These are phyloP conservation scores for Aspergillus leporis DNA, from an alignment of 495 filamentous ascomycete species.

Conservation along the genomic window DNA sequence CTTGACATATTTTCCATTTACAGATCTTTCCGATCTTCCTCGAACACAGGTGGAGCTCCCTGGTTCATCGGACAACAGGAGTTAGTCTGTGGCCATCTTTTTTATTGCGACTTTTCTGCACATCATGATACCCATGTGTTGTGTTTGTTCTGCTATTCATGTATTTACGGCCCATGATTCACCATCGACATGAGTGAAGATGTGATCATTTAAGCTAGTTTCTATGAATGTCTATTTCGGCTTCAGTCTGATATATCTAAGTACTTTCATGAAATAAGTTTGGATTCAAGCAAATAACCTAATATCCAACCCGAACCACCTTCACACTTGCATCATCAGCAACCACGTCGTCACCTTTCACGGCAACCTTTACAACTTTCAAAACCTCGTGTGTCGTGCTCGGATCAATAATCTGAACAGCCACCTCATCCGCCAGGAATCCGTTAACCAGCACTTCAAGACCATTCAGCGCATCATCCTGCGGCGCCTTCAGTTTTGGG, in stretches of 20 bases:
- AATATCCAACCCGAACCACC: constrained; percentile 17
- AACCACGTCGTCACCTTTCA: constrained; percentile 10
- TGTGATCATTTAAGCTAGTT: neutral
- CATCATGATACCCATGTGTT: constrained; percentile 30
- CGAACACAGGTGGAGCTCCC: neutral
- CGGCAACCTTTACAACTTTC: constrained; percentile 21
- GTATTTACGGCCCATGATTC: constrained; percentile 3
- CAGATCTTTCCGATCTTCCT: neutral
- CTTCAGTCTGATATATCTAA: neutral
- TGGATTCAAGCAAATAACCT: neutral
- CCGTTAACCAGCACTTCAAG: constrained; percentile 44
- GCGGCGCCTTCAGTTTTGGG: constrained; percentile 32
- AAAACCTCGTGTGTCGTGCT: constrained; percentile 33
- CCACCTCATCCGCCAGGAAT: constrained; percentile 18
- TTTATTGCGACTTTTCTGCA: neutral
- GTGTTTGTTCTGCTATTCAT: constrained; percentile 15
- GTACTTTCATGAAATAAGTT: neutral
- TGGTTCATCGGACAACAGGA: neutral
- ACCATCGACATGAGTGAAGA: neutral
- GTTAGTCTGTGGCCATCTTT: neutral
- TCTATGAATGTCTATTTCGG: neutral
- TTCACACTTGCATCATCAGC: constrained; percentile 17
- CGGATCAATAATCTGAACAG: constrained; percentile 40
- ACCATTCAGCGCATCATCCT: constrained; percentile 38
- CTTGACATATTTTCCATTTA: neutral